These are phyloP conservation scores for Simmondsia chinensis DNA, from an alignment of 148 eudicot species.

Conservation along the genomic window DNA sequence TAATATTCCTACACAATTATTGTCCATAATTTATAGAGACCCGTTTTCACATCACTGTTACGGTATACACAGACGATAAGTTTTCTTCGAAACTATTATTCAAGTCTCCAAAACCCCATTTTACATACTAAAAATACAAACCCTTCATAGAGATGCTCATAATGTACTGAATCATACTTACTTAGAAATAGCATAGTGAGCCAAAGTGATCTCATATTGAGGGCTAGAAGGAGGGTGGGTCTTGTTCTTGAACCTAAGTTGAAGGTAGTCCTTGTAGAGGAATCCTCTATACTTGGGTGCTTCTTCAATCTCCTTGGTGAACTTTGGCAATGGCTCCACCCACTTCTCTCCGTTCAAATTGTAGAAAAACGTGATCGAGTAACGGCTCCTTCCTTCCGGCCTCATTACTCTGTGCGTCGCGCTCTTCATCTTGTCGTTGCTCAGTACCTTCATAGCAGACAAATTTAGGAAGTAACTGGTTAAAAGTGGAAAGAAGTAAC, in stretches of 20 bases:
- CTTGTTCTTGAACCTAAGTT: slow-evolving; percentile 30
- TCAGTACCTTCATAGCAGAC: slow-evolving; percentile 24
- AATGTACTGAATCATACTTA: not conserved
- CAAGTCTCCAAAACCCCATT: too few species aligned
- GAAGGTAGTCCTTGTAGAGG: slow-evolving; percentile 22
- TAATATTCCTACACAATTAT: too few species aligned
- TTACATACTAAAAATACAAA: too few species aligned
- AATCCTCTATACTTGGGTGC: slow-evolving; percentile 26
- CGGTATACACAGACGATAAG: too few species aligned
- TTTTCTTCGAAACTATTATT: too few species aligned
- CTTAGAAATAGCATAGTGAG: slow-evolving; percentile 15
- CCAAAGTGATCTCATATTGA: slow-evolving; percentile 18
- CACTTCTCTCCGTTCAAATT: slow-evolving; percentile 29
- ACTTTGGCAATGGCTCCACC: slow-evolving; percentile 31
- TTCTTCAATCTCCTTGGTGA: slow-evolving; percentile 18
- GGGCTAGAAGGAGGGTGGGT: slow-evolving; percentile 29
- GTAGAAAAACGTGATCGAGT: slow-evolving; percentile 25
- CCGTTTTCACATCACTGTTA: too few species aligned
- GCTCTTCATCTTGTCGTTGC: slow-evolving; percentile 30
- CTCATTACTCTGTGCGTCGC: slow-evolving; percentile 35
- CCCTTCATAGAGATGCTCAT: too few species aligned
- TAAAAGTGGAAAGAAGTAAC: too few species aligned
- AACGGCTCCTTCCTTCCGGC: slow-evolving; percentile 9
- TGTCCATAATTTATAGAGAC: too few species aligned
- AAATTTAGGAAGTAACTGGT: too few species aligned